Evolutionary conservation across 176 grass and related monocot genomes (phyloP), one percentile per base, ranked within the genome.

Genomic region (Oryza meyeriana): DNA sequence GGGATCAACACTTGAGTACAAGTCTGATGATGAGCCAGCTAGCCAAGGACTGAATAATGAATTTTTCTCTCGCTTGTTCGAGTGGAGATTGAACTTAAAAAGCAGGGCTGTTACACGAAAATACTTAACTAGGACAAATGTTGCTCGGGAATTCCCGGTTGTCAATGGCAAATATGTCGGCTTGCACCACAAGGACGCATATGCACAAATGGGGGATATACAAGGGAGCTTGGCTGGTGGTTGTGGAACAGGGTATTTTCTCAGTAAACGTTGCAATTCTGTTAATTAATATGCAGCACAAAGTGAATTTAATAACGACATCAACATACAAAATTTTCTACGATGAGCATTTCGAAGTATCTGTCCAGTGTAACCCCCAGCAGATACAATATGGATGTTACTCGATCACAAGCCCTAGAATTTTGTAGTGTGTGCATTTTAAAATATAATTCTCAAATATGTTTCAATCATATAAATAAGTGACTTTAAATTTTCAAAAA

Each of bases 81-180:
- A 71, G 39, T 81, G 65, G 78, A 69, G 65, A 61, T 28, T 81
- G 36, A 81, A 81, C 79, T 50, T 81, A 39, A 81, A 59, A 81
- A 70, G 22, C 18, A 67, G 65, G 8, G 11, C 20, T 69, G 44
- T 50, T 27, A 18, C 22, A 69, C 65, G 45, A 28, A 48, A 66
- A 55, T 59, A 80, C 22, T 32, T 70, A 80, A 69, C 65, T 18
- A 65, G 65, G 16, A 63, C 25, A 38, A 65, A 80, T 9, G 26
- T 27, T 47, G 52, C 64, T 6, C 34, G 58, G 14, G 66, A 81
- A 13, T 81, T 81, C 31, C 64, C 66, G 2, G 16, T 36, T 3
- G 71, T 70, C 32, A 81, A 81, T 12, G 1, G 41, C 18, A 48
- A 29, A 11, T 71, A 36, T 66, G 55, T 30, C 10, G 79, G 79